These are phyloP conservation scores for Polyrhizophydium stewartii DNA, from an alignment of 371 early-diverging fungal species.

Conservation along the genomic window DNA sequence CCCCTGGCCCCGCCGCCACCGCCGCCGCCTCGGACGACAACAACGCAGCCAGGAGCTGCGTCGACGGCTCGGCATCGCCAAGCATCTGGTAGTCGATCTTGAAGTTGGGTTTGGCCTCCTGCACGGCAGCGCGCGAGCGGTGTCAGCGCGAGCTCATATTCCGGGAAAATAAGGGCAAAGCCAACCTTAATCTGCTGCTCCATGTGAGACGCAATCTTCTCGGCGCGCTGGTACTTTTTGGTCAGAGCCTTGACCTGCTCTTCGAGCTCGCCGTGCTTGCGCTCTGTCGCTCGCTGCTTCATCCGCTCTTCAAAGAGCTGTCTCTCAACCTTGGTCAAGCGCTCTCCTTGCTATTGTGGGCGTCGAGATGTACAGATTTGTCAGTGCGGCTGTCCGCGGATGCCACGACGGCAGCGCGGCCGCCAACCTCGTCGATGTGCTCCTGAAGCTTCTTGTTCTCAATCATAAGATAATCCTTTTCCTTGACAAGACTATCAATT, in stretches of 20 bases:
- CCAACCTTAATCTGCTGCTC: conserved; percentile 37
- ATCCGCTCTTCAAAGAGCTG: neutral
- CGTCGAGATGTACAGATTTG: neutral
- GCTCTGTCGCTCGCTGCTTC: neutral
- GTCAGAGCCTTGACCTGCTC: neutral
- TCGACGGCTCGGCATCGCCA: conserved; percentile 30
- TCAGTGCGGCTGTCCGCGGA: neutral
- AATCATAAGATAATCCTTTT: conserved; percentile 27
- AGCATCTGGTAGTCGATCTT: conserved; percentile 36
- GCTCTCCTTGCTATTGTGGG: conserved; percentile 9
- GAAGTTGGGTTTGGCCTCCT: conserved; percentile 42
- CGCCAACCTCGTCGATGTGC: conserved; percentile 19
- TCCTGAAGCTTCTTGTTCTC: conserved; percentile 30
- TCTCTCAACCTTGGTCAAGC: conserved; percentile 11
- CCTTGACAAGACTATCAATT: conserved; percentile 33
- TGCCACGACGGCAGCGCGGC: neutral
- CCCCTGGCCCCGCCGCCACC: too few relatives aligned
- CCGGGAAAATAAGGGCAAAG: neutral
- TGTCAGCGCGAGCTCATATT: neutral
- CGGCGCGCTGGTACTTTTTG: neutral
- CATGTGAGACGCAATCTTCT: conserved; percentile 33
- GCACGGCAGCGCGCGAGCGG: neutral
- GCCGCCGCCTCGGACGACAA: neutral
- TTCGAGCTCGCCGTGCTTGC: neutral
- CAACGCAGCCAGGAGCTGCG: conserved; percentile 39